These are phyloP conservation scores for Hypoxylon sp. DNA, from an alignment of 2,329 filamentous ascomycete genomes.

Conservation along the genomic window DNA sequence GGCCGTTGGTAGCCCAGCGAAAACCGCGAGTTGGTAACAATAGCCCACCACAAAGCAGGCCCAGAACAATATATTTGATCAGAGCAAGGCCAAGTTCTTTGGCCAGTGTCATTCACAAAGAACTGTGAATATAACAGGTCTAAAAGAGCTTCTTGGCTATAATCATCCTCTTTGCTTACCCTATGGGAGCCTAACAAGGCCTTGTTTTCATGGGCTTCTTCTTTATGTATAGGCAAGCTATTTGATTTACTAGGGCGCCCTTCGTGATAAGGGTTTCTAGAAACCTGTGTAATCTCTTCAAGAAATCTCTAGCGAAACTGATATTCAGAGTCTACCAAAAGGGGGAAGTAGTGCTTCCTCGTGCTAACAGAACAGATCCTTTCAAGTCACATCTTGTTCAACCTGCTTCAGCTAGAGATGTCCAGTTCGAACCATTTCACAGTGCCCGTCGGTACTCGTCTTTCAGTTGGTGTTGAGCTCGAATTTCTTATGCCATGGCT, in stretches of 20 bases:
- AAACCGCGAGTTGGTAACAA: conserved; percentile 24
- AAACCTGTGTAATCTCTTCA: background rate
- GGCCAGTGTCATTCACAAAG: conserved; percentile 4
- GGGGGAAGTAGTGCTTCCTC: conserved; percentile 9
- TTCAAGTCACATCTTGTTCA: background rate
- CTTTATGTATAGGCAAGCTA: conserved; percentile 8
- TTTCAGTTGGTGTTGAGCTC: conserved; percentile 53
- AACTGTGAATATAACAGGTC: background rate
- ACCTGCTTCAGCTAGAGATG: conserved; percentile 19
- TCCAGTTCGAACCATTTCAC: conserved; percentile 19
- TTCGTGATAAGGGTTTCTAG: background rate
- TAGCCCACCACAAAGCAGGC: conserved; percentile 36
- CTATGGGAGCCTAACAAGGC: background rate
- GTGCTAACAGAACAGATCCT: conserved; percentile 4
- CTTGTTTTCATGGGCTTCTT: conserved; percentile 11
- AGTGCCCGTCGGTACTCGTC: conserved; percentile 43
- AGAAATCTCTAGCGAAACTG: background rate
- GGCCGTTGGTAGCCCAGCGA: conserved; percentile 15
- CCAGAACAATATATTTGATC: conserved; percentile 42
- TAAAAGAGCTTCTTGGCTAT: background rate
- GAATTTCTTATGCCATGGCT: conserved; percentile 48
- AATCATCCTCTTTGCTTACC: background rate
- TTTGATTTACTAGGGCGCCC: background rate
- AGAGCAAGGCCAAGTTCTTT: conserved; percentile 16
- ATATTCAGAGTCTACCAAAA: background rate